A percentile compares a stretch with the other conserved stretches of the same genome.
Evolutionary conservation across 2,329 filamentous ascomycete species (phyloP).

Genomic region (Penicillium freii): DNA sequence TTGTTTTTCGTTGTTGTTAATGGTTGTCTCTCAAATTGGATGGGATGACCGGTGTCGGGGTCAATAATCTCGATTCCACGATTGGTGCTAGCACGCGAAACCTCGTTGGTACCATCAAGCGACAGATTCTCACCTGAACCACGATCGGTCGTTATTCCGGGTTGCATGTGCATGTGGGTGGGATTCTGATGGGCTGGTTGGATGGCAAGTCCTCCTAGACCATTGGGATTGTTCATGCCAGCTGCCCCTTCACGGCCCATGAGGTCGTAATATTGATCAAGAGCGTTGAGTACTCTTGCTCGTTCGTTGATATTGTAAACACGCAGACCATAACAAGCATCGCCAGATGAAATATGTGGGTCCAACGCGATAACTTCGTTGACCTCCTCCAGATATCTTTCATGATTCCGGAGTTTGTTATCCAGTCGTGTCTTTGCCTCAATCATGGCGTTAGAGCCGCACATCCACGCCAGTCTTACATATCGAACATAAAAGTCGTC

Average conservation of each 20-base stretch:
- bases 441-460: too few relatives aligned
- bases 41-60: background rate
- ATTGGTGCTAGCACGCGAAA: background rate
- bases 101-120: background rate
- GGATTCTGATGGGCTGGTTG: background rate
- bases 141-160: too few relatives aligned
- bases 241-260: background rate
- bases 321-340: background rate
- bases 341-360: background rate
- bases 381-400: background rate
- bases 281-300: background rate
- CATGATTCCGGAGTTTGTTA: background rate
- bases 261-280: background rate
- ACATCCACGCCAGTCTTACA: background rate
- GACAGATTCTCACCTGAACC: background rate
- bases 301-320: background rate
- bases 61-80: slow-evolving; percentile 1
- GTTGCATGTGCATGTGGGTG: too few relatives aligned
- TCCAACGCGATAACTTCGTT: slow-evolving; percentile 3
- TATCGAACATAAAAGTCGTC: background rate
- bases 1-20: background rate
- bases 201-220: background rate
- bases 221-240: background rate
- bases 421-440: background rate
- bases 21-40: background rate